A percentile compares a stretch with the other conserved stretches of the same genome.
Evolutionary conservation across 495 filamentous ascomycete species (phyloP).

Genomic region (Hypoxylon trugodes): DNA sequence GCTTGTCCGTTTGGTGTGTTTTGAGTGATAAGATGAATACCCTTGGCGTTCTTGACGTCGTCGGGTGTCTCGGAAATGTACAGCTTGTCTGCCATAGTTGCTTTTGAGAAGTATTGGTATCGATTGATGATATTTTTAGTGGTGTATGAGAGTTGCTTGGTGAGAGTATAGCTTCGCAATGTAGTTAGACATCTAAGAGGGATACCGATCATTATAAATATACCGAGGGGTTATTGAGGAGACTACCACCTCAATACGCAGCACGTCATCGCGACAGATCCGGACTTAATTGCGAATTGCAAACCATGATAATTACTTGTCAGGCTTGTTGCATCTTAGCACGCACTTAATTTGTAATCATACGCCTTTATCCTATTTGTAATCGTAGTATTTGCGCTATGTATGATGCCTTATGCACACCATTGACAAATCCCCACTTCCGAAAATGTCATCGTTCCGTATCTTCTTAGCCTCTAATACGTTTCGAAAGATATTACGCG

Average conservation of each 20-base stretch:
- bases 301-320: background rate
- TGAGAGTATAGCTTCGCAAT: too few species aligned
- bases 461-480: too few species aligned
- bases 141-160: too few species aligned
- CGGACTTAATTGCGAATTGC: constrained; percentile 25
- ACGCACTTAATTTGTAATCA: too few species aligned
- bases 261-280: constrained; percentile 37
- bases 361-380: constrained; percentile 19
- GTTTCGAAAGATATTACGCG: too few species aligned
- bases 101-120: background rate
- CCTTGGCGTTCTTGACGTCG: constrained; percentile 54
- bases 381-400: too few species aligned
- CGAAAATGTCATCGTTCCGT: too few species aligned
- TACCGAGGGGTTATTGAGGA: constrained; percentile 16
- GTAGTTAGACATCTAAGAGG: too few species aligned
- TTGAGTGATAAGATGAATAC: constrained; percentile 53
- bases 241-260: constrained; percentile 3
- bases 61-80: constrained; percentile 54
- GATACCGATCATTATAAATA: constrained; percentile 3
- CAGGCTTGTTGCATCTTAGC: too few species aligned
- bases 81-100: constrained; percentile 44
- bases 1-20: constrained; percentile 47
- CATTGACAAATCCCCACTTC: too few species aligned
- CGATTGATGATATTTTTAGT: background rate
- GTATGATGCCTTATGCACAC: too few species aligned